Base-by-base conservation (phyloP, 257 asterid species). In the Gentiana macrophylla region DNA sequence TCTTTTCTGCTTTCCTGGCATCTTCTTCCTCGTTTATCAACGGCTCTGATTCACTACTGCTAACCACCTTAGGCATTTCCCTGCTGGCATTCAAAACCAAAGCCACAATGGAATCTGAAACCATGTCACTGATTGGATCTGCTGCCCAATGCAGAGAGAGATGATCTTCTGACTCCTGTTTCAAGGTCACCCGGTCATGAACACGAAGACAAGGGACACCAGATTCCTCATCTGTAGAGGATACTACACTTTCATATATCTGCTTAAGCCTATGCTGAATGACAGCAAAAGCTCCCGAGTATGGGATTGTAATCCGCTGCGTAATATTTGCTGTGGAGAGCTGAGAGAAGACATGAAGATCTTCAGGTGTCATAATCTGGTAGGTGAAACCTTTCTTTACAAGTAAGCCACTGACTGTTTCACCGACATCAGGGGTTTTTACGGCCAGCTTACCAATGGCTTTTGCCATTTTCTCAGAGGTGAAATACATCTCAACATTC, bases 331-430 rank as follows among this genome's bases (percentile, higher is more conserved):
- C 95, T 1, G 99, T 92, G 35, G 97, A 92, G 12, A 85, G 82
- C 70, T 85, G 95, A 47, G 99, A 88, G 72, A 81, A 92, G 68
- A 88, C 72, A 37, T 83, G 95, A 62, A 92, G 91, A 79, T 92
- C 97, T 68, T 85, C 97, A 1, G 95, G 94, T 36, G 94, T 91
- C 95, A 92, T 81, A 62, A 92, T 80, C 79, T 92, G 99, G 74
- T 92, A 92, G 1, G 99, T 83, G 80, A 92, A 92, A 15, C 97
- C 99, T 64, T 87, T 92, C 72, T 92, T 92, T 8, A 88, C 94
- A 54, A 85, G 97, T 69, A 92, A 80, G 32, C 97, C 99, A 35
- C 94, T 81, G 37, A 92, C 94, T 13, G 73, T 67, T 71, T 77
- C 94, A 4, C 97, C 95, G 63, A 68, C 86, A 61, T 65, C 80